Base-by-base conservation (phyloP, 805 yeast species). In the Pichia membranifaciens region DNA sequence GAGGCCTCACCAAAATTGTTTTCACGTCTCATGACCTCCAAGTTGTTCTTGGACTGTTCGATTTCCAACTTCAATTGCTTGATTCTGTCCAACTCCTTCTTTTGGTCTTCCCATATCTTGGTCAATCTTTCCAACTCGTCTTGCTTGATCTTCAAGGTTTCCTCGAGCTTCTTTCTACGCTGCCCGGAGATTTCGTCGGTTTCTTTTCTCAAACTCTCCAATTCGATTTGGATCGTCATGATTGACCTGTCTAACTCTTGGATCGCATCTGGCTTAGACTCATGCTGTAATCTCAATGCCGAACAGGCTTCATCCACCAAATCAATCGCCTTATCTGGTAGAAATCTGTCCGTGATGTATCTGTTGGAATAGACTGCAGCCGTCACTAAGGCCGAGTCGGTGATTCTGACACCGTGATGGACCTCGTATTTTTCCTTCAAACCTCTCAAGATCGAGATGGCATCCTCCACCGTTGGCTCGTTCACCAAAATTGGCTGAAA, bases 301-400 rank as follows among this genome's bases (percentile, higher is more conserved):
- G 97, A 93, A 69, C 98, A 90, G 66, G 96, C 78, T 64, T 93
- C 97, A 71, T 91, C 99, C 54, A 91, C 88, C 57, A 91, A 73
- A 67, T 91, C 99, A 48, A 91, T 93, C 1, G 99, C 99, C 22
- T 96, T 87, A 64, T 91, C 99, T 9, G 99, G 99, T 55, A 93
- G 73, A 64, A 90, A 86, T 69, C 99, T 82, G 73, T 90, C 91
- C 15, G 98, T 95, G 56, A 91, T 75, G 62, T 91, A 91, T 56
- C 99, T 78, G 44, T 95, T 86, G 23, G 98, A 98, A 58, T 93
- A 71, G 65, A 87, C 96, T 18, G 97, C 95, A 48, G 98, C 96
- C 17, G 95, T 71, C 8, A 93, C 98, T 53, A 91, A 73, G 1
- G 98, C 97, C 60, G 89, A 82, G 68, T 91, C 99, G 56, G 93